phyloP scores from a whole-genome alignment of 1,139 yeast species.

The Nakaseomyces bracarensis region DNA sequence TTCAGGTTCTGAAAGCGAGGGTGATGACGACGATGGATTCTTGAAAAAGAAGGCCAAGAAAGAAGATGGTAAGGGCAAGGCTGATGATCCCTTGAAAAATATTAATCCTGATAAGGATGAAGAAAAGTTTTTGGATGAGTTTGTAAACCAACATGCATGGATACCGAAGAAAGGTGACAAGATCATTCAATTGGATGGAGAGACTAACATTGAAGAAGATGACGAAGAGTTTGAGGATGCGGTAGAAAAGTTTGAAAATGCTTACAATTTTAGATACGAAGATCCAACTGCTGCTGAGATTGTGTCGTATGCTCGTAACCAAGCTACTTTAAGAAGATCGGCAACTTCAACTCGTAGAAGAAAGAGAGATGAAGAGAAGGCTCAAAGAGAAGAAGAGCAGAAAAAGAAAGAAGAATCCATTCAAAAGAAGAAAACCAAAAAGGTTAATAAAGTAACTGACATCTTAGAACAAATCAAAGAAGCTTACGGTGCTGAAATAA shows the following conservation, averaged over 20 bases:
- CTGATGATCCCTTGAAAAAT: constrained; percentile 31
- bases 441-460: constrained; percentile 70
- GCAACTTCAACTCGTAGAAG: constrained; percentile 69
- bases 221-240: constrained; percentile 89
- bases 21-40: constrained; percentile 37
- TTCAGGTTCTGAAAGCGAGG: constrained; percentile 38
- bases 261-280: constrained; percentile 90
- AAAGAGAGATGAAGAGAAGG: constrained; percentile 66
- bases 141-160: constrained; percentile 79
- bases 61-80: constrained; percentile 3
- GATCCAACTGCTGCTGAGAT: constrained; percentile 88
- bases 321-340: constrained; percentile 82
- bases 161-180: constrained; percentile 56
- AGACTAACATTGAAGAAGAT: constrained; percentile 34
- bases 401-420: constrained; percentile 52
- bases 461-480: constrained; percentile 68
- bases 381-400: constrained; percentile 44
- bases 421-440: constrained; percentile 64
- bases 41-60: constrained; percentile 5
- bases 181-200: constrained; percentile 46
- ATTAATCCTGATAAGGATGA: constrained; percentile 66
- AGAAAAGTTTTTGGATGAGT: constrained; percentile 63
- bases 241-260: constrained; percentile 83
- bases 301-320: constrained; percentile 93
- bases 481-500: constrained; percentile 74